phyloP scores from a whole-genome alignment of 768 basidiomycete species.

The Auriscalpium orientale region DNA sequence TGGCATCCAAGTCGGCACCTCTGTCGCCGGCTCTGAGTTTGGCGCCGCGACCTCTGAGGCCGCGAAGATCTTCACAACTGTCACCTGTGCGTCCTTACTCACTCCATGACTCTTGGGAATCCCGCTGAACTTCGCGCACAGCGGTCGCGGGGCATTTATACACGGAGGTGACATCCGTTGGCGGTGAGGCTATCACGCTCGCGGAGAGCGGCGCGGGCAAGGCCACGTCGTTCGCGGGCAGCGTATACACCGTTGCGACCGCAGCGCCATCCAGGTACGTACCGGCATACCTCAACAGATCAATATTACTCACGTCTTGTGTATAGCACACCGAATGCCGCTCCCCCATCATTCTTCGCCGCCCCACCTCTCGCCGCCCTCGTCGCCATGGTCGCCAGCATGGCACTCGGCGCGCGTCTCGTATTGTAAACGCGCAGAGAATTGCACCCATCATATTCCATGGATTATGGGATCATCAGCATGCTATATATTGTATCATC shows the following conservation, averaged over 20 bases:
- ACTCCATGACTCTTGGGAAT: background rate
- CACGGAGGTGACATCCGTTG: conserved; percentile 11
- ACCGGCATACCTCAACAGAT: too few species aligned
- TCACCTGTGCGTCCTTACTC: conserved; percentile 9
- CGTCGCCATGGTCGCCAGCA: conserved; percentile 6
- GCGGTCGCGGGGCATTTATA: conserved; percentile 7
- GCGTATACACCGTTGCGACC: conserved; percentile 12
- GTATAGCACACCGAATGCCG: conserved; percentile 1
- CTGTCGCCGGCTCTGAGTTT: background rate
- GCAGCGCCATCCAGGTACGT: too few species aligned
- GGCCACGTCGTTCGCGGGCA: conserved; percentile 12
- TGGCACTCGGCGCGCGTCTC: conserved; percentile 12
- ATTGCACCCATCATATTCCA: too few species aligned
- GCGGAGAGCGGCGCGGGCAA: conserved; percentile 9
- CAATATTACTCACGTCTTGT: too few species aligned
- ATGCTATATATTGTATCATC: too few species aligned
- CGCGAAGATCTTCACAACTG: background rate
- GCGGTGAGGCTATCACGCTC: conserved; percentile 12
- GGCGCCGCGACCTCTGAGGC: background rate
- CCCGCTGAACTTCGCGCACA: background rate
- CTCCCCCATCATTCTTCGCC: background rate
- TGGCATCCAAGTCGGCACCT: too few species aligned
- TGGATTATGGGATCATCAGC: too few species aligned
- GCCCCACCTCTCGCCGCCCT: conserved; percentile 6
- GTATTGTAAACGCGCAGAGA: background rate